Percentiles rank a stretch among this genome's conserved stretches.
phyloP scores from a whole-genome alignment of 2,329 filamentous ascomycete genomes.

The Clonostachys chloroleuca region DNA sequence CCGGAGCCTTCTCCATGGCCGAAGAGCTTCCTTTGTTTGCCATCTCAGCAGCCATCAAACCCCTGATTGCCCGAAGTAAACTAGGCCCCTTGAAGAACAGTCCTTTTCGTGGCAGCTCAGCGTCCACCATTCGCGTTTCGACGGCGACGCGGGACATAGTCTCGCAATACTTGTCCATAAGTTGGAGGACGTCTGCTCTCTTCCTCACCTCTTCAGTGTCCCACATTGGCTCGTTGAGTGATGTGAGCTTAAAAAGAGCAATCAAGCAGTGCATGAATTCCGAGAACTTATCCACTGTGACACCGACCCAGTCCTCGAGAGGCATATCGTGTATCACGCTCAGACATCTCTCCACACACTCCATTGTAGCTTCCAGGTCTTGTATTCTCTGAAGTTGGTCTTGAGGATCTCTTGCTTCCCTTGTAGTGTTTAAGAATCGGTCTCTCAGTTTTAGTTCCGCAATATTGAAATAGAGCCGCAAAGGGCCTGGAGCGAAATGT shows the following conservation, averaged over 20 bases:
- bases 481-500: too few species aligned
- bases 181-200: conserved; percentile 5
- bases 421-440: too few species aligned
- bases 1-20: too few species aligned
- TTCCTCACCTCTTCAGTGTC: conserved; percentile 4
- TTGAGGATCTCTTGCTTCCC: background rate
- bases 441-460: too few species aligned
- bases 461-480: too few species aligned
- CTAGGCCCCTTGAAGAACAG: conserved; percentile 5
- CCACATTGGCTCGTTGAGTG: conserved; percentile 5
- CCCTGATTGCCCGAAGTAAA: conserved; percentile 7
- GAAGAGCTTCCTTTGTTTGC: too few species aligned
- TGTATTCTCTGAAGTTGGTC: conserved; percentile 2
- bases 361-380: conserved; percentile 5
- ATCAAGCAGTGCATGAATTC: conserved; percentile 7
- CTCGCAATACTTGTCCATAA: conserved; percentile 5
- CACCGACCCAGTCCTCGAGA: conserved; percentile 4
- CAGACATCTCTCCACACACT: conserved; percentile 3
- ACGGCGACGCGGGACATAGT: conserved; percentile 1
- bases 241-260: conserved; percentile 8
- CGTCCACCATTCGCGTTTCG: conserved; percentile 4
- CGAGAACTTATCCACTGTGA: conserved; percentile 8
- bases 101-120: conserved; percentile 2
- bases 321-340: conserved; percentile 1
- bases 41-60: conserved; percentile 1